Evolutionary conservation across 257 asterid genomes (phyloP).

Genomic region (Salvia rosmarinus): DNA sequence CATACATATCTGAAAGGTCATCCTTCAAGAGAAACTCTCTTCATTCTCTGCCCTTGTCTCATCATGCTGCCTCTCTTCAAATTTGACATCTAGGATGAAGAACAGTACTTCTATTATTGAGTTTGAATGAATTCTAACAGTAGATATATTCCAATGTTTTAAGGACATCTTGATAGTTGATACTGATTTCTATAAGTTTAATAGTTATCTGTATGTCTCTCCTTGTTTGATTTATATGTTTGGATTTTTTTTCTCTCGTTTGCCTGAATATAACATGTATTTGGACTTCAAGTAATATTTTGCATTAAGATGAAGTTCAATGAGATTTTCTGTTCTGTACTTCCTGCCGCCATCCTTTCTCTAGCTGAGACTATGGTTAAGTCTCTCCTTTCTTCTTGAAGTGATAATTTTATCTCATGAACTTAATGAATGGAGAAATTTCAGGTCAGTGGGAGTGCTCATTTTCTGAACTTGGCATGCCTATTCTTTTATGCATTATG

Average conservation of each 20-base stretch:
- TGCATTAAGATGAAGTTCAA: neutral
- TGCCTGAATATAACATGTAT: neutral
- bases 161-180: constrained; percentile 13
- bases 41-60: neutral
- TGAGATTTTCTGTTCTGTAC: constrained; percentile 6
- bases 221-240: neutral
- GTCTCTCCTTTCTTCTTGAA: too few relatives aligned
- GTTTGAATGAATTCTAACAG: constrained; percentile 16
- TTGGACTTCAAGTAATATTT: neutral
- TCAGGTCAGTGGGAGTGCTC: too few relatives aligned
- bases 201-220: neutral
- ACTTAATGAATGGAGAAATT: too few relatives aligned
- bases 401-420: too few relatives aligned
- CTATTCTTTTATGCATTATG: neutral
- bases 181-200: constrained; percentile 14
- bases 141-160: neutral
- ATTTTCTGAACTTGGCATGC: neutral
- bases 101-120: constrained; percentile 3
- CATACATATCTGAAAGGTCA: constrained; percentile 18
- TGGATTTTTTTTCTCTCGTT: neutral
- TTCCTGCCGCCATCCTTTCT: constrained; percentile 5
- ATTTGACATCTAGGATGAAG: neutral
- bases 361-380: neutral
- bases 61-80: neutral
- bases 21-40: constrained; percentile 10